These are phyloP conservation scores for Sutorius eximius DNA, from an alignment of 1,284 basidiomycete species.

Conservation along the genomic window DNA sequence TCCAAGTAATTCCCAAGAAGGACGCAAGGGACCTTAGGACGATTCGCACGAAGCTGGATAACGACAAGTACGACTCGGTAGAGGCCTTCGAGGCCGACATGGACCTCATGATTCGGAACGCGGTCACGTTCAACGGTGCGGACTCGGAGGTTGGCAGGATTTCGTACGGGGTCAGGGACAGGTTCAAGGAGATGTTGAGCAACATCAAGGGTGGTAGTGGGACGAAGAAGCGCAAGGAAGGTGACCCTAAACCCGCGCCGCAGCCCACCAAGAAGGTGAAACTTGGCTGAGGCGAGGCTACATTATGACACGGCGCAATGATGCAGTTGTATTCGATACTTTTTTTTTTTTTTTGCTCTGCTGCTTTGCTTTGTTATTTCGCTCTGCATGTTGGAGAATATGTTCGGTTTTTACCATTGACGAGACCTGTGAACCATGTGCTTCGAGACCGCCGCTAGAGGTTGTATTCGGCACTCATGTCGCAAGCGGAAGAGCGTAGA, in stretches of 20 bases:
- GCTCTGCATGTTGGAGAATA: constrained; percentile 15
- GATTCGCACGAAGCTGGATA: constrained; percentile 81
- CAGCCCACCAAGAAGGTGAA: constrained; percentile 71
- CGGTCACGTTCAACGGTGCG: constrained; percentile 80
- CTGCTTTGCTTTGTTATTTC: constrained; percentile 31
- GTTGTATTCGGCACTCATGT: constrained; percentile 8
- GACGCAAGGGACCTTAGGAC: constrained; percentile 86
- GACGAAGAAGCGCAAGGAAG: constrained; percentile 66
- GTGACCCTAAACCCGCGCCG: constrained; percentile 52
- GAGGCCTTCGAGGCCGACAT: constrained; percentile 82
- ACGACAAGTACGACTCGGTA: constrained; percentile 77
- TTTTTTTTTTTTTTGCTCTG: constrained; percentile 21
- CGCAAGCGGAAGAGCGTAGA: constrained; percentile 17
- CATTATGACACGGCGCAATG: constrained; percentile 25
- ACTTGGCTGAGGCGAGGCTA: constrained; percentile 40
- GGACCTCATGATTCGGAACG: constrained; percentile 83
- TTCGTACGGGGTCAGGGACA: constrained; percentile 49
- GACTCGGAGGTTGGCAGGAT: constrained; percentile 74
- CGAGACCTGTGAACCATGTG: not conserved
- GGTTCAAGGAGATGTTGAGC: constrained; percentile 53
- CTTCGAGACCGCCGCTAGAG: no score
- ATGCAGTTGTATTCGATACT: constrained; percentile 31
- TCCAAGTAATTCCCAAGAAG: constrained; percentile 77
- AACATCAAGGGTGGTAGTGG: constrained; percentile 45
- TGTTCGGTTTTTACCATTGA: not conserved